phyloP scores from a whole-genome alignment of 352 stramenopile genomes.

The Globisporangium abappressorium region DNA sequence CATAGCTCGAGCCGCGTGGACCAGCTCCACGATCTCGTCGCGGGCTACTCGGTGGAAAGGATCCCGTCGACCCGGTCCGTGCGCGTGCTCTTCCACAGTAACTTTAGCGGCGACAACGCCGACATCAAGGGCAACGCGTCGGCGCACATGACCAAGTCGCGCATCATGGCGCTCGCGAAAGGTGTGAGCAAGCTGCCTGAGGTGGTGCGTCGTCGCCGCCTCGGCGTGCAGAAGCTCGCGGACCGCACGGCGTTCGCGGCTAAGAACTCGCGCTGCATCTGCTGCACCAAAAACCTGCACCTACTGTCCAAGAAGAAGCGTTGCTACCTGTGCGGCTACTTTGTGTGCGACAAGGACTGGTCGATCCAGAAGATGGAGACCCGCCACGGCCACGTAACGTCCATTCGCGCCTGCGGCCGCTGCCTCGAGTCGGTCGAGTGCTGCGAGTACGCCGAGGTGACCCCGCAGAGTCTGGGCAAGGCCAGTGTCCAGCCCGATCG shows the following conservation, averaged over 20 bases:
- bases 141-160: slow-evolving; percentile 20
- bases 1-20: slow-evolving; percentile 23
- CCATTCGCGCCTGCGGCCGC: slow-evolving; percentile 39
- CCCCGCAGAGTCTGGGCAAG: slow-evolving; percentile 26
- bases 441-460: slow-evolving; percentile 45
- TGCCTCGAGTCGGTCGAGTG: slow-evolving; percentile 56
- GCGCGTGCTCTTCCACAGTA: slow-evolving; percentile 39
- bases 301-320: slow-evolving; percentile 32
- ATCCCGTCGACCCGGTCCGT: slow-evolving; percentile 33
- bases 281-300: slow-evolving; percentile 48
- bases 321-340: slow-evolving; percentile 37
- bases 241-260: slow-evolving; percentile 40
- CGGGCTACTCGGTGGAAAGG: slow-evolving; percentile 32
- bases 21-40: slow-evolving; percentile 34
- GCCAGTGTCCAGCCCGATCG: slow-evolving; percentile 21
- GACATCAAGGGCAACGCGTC: slow-evolving; percentile 15
- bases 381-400: slow-evolving; percentile 27
- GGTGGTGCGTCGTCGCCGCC: slow-evolving; percentile 50
- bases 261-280: slow-evolving; percentile 54
- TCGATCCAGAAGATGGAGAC: slow-evolving; percentile 30
- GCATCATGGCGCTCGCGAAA: slow-evolving; percentile 37
- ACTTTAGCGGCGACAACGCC: slow-evolving; percentile 21
- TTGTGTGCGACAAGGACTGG: slow-evolving; percentile 39
- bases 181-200: slow-evolving; percentile 36
- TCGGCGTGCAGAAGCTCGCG: slow-evolving; percentile 53